phyloP scores from a whole-genome alignment of 1,284 basidiomycete species.

The Cystobasidium pallidum region DNA sequence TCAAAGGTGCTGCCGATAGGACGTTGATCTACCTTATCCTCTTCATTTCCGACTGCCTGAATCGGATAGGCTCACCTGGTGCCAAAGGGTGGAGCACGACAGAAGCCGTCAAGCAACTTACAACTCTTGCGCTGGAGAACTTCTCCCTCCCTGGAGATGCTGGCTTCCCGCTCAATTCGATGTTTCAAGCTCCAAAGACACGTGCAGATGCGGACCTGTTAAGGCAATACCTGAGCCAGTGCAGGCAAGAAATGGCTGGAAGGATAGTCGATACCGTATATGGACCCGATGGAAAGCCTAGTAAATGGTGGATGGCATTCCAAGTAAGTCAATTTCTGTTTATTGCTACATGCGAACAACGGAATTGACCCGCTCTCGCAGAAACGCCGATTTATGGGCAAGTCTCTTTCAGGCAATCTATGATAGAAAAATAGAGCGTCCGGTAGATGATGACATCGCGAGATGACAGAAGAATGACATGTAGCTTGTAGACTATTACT shows the following conservation, averaged over 20 bases:
- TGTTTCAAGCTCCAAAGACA: slow-evolving; percentile 80
- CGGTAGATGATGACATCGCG: not conserved
- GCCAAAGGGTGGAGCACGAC: slow-evolving; percentile 58
- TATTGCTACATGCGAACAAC: not conserved
- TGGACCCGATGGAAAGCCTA: slow-evolving; percentile 77
- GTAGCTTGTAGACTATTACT: not conserved
- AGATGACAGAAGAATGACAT: not conserved
- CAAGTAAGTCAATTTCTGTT: slow-evolving; percentile 60
- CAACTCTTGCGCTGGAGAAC: slow-evolving; percentile 87
- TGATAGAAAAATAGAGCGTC: not conserved
- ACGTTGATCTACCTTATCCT: slow-evolving; percentile 96
- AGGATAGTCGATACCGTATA: slow-evolving; percentile 88
- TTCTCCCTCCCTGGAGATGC: slow-evolving; percentile 96
- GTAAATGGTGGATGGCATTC: slow-evolving; percentile 99
- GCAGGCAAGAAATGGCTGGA: slow-evolving; percentile 84
- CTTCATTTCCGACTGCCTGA: slow-evolving; percentile 95
- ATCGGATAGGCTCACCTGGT: slow-evolving; percentile 69
- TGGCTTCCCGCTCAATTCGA: slow-evolving; percentile 87
- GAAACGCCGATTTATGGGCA: slow-evolving; percentile 92
- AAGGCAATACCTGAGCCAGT: slow-evolving; percentile 87
- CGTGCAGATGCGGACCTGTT: slow-evolving; percentile 85
- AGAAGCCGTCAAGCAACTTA: slow-evolving; percentile 85
- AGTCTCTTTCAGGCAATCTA: slow-evolving; percentile 54
- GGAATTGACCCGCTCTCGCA: slow-evolving; percentile 20
- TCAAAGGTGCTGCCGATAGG: slow-evolving; percentile 94